phyloP scores from a whole-genome alignment of 306 rosid species.

The Castanospermum australe region DNA sequence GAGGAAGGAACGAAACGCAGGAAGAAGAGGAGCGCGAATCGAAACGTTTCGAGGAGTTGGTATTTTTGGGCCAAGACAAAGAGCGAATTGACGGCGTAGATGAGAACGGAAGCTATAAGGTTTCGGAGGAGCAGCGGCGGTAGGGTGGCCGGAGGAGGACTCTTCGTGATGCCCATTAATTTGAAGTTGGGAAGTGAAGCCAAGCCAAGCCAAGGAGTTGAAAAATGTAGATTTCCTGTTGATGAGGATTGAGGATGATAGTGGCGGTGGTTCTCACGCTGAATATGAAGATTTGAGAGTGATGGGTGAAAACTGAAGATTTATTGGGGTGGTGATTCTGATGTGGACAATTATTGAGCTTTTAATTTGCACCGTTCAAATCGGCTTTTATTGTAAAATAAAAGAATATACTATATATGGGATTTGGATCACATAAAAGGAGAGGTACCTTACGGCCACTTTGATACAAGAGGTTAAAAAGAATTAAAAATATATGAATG shows the following conservation, averaged over 20 bases:
- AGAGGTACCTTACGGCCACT: no score
- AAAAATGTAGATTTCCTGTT: no score
- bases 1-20: constrained; percentile 44
- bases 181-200: background rate
- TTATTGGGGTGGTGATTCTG: background rate
- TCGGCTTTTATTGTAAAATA: no score
- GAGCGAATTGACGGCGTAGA: constrained; percentile 38
- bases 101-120: constrained; percentile 33
- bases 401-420: no score
- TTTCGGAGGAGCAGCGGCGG: constrained; percentile 49
- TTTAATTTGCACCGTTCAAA: background rate
- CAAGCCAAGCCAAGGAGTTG: background rate
- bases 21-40: constrained; percentile 34
- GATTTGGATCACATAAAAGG: no score
- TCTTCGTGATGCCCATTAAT: constrained; percentile 28
- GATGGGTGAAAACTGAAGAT: no score
- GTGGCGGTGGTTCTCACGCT: background rate
- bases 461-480: no score
- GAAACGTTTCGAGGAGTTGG: constrained; percentile 45
- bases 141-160: constrained; percentile 29
- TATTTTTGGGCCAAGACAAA: constrained; percentile 26
- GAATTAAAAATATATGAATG: no score
- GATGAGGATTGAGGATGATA: background rate
- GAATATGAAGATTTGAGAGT: no score
- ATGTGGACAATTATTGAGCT: background rate